A percentile compares a stretch with the other conserved stretches of the same genome.
These are phyloP conservation scores for Pelargonium cotyledonis DNA, from an alignment of 441 rosid species.

Conservation along the genomic window DNA sequence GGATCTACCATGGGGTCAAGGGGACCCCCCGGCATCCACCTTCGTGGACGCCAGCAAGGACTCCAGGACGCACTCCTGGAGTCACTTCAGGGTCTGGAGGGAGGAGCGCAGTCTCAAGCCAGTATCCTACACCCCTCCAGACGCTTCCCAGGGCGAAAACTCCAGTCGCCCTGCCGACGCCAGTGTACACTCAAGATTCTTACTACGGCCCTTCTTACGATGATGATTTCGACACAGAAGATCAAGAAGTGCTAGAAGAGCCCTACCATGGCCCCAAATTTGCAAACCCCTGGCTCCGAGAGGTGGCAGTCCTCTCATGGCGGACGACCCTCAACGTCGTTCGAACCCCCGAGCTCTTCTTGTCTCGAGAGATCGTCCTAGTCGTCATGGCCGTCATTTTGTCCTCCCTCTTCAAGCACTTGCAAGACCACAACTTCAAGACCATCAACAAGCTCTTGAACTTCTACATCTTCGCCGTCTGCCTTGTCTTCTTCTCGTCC, in stretches of 20 bases:
- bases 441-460: conserved; percentile 45
- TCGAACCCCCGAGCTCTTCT: conserved; percentile 61
- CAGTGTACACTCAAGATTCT: too few species aligned
- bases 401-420: conserved; percentile 44
- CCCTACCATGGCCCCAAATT: conserved; percentile 33
- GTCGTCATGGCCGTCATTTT: conserved; percentile 58
- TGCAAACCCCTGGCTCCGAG: conserved; percentile 60
- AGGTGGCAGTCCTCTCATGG: conserved; percentile 50
- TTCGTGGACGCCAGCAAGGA: conserved; percentile 55
- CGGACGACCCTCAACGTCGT: conserved; percentile 44
- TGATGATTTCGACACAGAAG: too few species aligned
- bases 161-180: conserved; percentile 11
- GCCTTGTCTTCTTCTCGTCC: conserved; percentile 57
- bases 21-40: conserved; percentile 48
- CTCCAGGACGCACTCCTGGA: conserved; percentile 40
- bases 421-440: conserved; percentile 25
- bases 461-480: conserved; percentile 56
- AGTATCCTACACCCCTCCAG: conserved; percentile 27
- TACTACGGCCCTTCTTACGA: too few species aligned
- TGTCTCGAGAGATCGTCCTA: conserved; percentile 48
- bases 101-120: conserved; percentile 31
- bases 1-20: conserved; percentile 51
- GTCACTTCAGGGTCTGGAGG: conserved; percentile 34
- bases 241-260: too few species aligned
- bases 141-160: conserved; percentile 24